Percentiles rank a stretch among this genome's conserved stretches.
phyloP scores from a whole-genome alignment of 345 rosid genomes.

The Melastoma malabathricum region DNA sequence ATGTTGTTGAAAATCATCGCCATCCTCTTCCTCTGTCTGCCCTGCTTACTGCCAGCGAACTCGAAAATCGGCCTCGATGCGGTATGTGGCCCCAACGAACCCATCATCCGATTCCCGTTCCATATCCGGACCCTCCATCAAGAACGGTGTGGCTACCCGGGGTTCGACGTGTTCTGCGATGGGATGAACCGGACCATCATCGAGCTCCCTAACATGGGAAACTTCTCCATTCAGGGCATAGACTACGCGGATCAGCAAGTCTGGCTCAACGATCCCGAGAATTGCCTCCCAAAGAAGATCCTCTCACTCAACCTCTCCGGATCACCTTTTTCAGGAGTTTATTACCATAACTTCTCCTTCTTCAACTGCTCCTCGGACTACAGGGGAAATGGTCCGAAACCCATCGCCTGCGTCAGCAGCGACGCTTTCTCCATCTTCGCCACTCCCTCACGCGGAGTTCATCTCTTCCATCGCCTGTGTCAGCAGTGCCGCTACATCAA shows the following conservation, averaged over 20 bases:
- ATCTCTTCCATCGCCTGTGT: constrained; percentile 17
- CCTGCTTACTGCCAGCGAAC: too few relatives aligned
- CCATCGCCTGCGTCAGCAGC: constrained; percentile 15
- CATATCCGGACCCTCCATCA: not conserved
- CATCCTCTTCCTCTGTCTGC: too few relatives aligned
- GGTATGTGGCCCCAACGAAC: not conserved
- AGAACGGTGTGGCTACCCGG: constrained; percentile 1
- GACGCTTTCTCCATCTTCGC: constrained; percentile 10
- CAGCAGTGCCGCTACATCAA: constrained; percentile 25
- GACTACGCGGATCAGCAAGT: not conserved
- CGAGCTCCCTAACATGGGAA: constrained; percentile 1
- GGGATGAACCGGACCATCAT: not conserved
- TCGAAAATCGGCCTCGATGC: not conserved
- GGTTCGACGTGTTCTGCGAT: constrained; percentile 3
- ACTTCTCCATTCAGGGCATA: constrained; percentile 2
- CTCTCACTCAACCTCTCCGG: not conserved
- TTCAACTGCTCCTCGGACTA: not conserved
- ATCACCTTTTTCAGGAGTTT: not conserved
- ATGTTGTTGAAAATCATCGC: too few relatives aligned
- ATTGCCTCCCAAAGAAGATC: not conserved
- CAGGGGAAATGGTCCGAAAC: not conserved
- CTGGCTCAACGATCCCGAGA: constrained; percentile 1
- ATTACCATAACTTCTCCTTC: constrained; percentile 6
- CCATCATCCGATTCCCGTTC: constrained; percentile 2
- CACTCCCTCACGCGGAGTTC: not conserved